Evolutionary conservation across 768 basidiomycete species (phyloP), one percentile per base, ranked within the genome.

Genomic region (Trametes gibbosa): DNA sequence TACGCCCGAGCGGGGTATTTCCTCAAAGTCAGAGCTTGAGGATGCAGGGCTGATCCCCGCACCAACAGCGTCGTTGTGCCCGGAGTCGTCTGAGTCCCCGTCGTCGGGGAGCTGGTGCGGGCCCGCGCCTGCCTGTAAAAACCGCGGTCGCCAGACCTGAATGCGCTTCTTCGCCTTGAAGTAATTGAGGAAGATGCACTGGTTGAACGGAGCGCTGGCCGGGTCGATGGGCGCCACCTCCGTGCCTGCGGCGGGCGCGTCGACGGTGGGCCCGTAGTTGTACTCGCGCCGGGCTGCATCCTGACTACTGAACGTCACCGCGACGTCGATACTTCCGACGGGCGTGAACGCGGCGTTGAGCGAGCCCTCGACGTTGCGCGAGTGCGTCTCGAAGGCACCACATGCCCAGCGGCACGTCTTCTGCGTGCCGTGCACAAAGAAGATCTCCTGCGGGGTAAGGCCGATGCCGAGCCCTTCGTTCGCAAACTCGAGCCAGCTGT

Each of bases 151-250:
- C 3, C 32, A 19, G 7, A 43, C 7, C 41, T 29, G 55, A 29
- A 40, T 27, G 24, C 58, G 40, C 13, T 34, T 29, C 23, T 63
- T 63, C 46, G 55, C 27, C 53, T 63, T 63, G 62, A 50, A 63
- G 41, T 63, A 63, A 27, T 63, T 46, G n/a, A 63, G 46, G 42
- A 63, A 63, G 9, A 63, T 58, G 25, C 56, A 63, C 41, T 58
- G 62, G 32, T 63, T 57, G 19, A 13, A 21, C 43, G 41, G 21
- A 7, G 17, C 41, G 41, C 16, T 17, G 14, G 41, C 41, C 3
- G 21, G 21, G 41, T 19, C 41, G 3, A 19, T 42, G 3, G 21
- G 41, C 8, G 21, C 41, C 17, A n/a, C n/a, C n/a, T n/a, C 17
- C 21, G 41, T 42, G 9, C 8, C 17, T 8, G 41, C 16, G 3